Percentiles rank a stretch among this genome's conserved stretches.
Conservation (phyloP, 352 stramenopile species). For the Paralagenidium karlingii region DNA sequence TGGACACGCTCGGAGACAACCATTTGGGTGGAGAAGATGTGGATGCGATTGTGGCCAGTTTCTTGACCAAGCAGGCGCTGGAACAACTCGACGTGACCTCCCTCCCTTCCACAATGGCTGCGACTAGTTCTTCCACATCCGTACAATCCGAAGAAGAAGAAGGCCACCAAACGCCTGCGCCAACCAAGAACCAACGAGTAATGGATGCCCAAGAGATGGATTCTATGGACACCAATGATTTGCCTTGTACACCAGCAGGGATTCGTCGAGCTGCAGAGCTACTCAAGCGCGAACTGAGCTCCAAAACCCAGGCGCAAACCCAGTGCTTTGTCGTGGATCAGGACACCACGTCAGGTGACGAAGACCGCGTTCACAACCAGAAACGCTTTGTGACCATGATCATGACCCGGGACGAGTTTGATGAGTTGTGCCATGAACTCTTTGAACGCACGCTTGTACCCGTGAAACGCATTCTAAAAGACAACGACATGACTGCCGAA, state of each 20-base stretch:
- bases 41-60: slow-evolving; percentile 82
- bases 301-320: slow-evolving; percentile 8
- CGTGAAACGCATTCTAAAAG: slow-evolving; percentile 30
- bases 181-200: background rate
- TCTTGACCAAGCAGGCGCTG: slow-evolving; percentile 83
- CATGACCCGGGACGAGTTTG: slow-evolving; percentile 31
- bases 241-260: slow-evolving; percentile 37
- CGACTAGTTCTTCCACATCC: slow-evolving; percentile 13
- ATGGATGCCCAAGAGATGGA: background rate
- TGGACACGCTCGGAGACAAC: slow-evolving; percentile 91
- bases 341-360: background rate
- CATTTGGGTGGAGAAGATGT: slow-evolving; percentile 87
- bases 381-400: slow-evolving; percentile 8
- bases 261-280: slow-evolving; percentile 39
- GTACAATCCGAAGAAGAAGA: slow-evolving; percentile 9
- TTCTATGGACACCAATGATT: slow-evolving; percentile 7
- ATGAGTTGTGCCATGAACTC: slow-evolving; percentile 25
- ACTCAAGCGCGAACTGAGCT: slow-evolving; percentile 38
- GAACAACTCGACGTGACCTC: slow-evolving; percentile 13
- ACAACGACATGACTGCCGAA: slow-evolving; percentile 37
- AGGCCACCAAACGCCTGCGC: background rate
- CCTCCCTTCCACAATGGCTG: too few species aligned
- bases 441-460: slow-evolving; percentile 41
- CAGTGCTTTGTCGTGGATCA: slow-evolving; percentile 14
- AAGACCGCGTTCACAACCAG: too few species aligned